These are phyloP conservation scores for Podosphaera xanthii DNA, from an alignment of 2,329 filamentous ascomycete species.

Conservation along the genomic window DNA sequence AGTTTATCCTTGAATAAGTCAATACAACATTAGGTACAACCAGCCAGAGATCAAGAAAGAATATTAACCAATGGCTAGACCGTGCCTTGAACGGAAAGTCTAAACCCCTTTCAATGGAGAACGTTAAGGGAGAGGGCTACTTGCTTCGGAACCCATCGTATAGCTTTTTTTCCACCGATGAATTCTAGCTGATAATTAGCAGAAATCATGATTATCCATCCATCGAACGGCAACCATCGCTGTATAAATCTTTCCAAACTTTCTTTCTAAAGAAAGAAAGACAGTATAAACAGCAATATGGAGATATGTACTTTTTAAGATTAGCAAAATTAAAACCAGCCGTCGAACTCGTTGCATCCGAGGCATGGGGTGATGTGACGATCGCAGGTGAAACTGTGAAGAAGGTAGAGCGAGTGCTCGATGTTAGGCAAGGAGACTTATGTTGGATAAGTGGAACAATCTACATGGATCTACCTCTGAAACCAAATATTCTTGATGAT, in stretches of 20 bases:
- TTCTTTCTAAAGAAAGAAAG: constrained; percentile 48
- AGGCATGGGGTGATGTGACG: constrained; percentile 56
- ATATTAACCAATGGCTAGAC: no score
- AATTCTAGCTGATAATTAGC: constrained; percentile 1
- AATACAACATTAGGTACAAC: background rate
- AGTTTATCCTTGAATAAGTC: no score
- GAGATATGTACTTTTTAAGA: constrained; percentile 91
- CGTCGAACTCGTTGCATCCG: constrained; percentile 49
- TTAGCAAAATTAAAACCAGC: constrained; percentile 69
- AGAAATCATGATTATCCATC: constrained; percentile 10
- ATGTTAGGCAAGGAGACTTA: constrained; percentile 83
- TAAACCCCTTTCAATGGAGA: constrained; percentile 6
- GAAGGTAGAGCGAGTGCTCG: constrained; percentile 68
- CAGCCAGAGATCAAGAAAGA: background rate
- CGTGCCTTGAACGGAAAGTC: no score
- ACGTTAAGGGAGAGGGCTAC: constrained; percentile 12
- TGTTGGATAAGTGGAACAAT: constrained; percentile 92
- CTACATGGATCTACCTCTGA: constrained; percentile 92
- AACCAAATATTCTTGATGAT: constrained; percentile 89
- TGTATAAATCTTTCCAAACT: constrained; percentile 53
- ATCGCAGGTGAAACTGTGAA: constrained; percentile 56
- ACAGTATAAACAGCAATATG: constrained; percentile 86
- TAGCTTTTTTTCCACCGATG: constrained; percentile 9
- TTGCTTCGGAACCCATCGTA: constrained; percentile 28
- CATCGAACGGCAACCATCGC: constrained; percentile 30